Conservation (phyloP, 2,329 filamentous ascomycete species). For the Emydomyces testavorans region DNA sequence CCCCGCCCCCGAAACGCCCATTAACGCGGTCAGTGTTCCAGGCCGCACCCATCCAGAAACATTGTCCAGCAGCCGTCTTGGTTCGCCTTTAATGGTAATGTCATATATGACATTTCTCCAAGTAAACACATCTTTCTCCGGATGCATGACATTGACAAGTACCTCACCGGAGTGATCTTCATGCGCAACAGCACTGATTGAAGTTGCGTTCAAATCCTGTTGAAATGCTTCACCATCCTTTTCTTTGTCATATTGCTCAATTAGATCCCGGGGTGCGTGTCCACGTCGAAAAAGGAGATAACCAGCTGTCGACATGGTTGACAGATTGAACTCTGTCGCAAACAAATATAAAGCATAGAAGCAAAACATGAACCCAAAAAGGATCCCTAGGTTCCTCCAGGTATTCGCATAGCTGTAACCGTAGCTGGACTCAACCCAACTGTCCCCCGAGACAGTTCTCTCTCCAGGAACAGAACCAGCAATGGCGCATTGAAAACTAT, state of each 20-base stretch:
- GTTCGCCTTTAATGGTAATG: constrained; percentile 41
- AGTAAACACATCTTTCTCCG: constrained; percentile 34
- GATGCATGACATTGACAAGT: constrained; percentile 20
- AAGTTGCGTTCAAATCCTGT: neutral
- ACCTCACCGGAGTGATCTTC: constrained; percentile 14
- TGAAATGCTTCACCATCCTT: neutral
- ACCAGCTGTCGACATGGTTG: constrained; percentile 53
- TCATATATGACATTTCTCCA: constrained; percentile 48
- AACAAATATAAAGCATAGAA: constrained; percentile 55
- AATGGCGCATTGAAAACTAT: constrained; percentile 44
- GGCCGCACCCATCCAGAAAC: constrained; percentile 47
- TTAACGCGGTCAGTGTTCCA: constrained; percentile 44
- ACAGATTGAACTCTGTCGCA: constrained; percentile 54
- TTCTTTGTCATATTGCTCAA: constrained; percentile 12
- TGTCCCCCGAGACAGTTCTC: constrained; percentile 47
- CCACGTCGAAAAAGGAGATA: constrained; percentile 55
- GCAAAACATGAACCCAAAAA: constrained; percentile 51
- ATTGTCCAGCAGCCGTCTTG: constrained; percentile 43
- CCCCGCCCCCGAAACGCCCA: constrained; percentile 54
- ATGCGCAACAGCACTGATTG: constrained; percentile 10
- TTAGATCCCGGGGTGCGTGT: constrained; percentile 33
- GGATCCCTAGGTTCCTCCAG: constrained; percentile 60
- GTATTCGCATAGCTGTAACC: constrained; percentile 47
- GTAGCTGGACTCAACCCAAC: constrained; percentile 47
- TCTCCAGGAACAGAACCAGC: constrained; percentile 46